phyloP scores from a whole-genome alignment of 331 rosid genomes.

The Malus hybrid region DNA sequence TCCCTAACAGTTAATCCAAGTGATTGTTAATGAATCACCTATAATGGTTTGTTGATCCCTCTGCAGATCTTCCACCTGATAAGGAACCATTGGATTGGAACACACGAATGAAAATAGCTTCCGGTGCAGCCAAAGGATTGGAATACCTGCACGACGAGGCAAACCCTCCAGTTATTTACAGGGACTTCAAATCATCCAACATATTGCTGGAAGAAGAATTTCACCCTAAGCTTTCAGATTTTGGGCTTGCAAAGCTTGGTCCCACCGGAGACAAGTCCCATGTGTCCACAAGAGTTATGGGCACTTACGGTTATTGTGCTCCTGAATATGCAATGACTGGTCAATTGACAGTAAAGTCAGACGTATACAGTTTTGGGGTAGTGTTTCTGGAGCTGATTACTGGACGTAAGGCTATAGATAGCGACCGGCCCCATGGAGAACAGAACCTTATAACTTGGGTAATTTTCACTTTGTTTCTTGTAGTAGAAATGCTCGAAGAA shows the following conservation, averaged over 20 bases:
- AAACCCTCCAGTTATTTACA: slow-evolving; percentile 89
- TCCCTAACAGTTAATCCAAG: neutral
- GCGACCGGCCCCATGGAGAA: slow-evolving; percentile 76
- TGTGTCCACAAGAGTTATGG: slow-evolving; percentile 97
- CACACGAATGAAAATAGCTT: slow-evolving; percentile 84
- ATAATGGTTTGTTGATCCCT: slow-evolving; percentile 8
- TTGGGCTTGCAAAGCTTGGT: slow-evolving; percentile 97
- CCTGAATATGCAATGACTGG: slow-evolving; percentile 99
- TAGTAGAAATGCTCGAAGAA: neutral
- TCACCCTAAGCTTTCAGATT: slow-evolving; percentile 95
- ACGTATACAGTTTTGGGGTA: slow-evolving; percentile 94
- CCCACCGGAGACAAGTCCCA: slow-evolving; percentile 98
- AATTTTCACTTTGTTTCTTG: slow-evolving; percentile 12
- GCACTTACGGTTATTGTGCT: slow-evolving; percentile 97
- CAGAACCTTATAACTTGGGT: slow-evolving; percentile 98
- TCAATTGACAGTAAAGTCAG: slow-evolving; percentile 89
- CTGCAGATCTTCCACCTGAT: slow-evolving; percentile 75
- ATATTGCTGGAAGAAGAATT: slow-evolving; percentile 86
- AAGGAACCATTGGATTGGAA: slow-evolving; percentile 90
- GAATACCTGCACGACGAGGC: slow-evolving; percentile 94
- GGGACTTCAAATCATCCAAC: slow-evolving; percentile 95
- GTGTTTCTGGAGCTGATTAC: slow-evolving; percentile 92
- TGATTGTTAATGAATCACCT: neutral
- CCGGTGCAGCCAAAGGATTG: slow-evolving; percentile 93
- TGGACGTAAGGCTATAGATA: slow-evolving; percentile 89